Conservation (phyloP, 257 asterid species). For the Lantana camara region DNA sequence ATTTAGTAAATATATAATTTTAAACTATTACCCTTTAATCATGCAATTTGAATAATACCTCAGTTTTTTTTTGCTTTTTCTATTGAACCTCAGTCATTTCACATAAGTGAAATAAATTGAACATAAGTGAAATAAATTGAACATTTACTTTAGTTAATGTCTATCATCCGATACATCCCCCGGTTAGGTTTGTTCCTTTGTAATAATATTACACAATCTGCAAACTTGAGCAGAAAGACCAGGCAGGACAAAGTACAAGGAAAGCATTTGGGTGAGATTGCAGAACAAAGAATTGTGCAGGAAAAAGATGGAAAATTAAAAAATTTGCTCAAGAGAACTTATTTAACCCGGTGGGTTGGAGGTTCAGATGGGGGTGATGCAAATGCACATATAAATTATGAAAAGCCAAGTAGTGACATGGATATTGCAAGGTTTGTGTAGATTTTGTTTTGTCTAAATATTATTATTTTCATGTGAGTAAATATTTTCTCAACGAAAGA, state of each 20-base stretch:
- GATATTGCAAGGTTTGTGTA: conserved; percentile 73
- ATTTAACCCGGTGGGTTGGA: conserved; percentile 75
- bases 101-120: too few species aligned
- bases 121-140: too few species aligned
- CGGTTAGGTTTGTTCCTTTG: not conserved
- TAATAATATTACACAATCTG: not conserved
- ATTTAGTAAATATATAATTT: too few species aligned
- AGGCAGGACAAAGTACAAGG: conserved; percentile 44
- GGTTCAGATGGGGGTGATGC: conserved; percentile 52
- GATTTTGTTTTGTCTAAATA: conserved; percentile 3
- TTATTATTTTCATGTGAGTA: too few species aligned
- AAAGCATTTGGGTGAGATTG: conserved; percentile 37
- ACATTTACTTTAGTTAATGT: too few species aligned
- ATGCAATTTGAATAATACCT: too few species aligned
- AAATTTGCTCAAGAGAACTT: conserved; percentile 62
- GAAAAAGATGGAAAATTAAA: conserved; percentile 81
- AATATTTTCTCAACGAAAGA: too few species aligned
- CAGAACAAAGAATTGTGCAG: conserved; percentile 41
- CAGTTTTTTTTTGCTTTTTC: too few species aligned
- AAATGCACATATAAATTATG: conserved; percentile 41
- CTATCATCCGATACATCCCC: too few species aligned
- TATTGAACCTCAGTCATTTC: too few species aligned
- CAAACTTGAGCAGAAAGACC: conserved; percentile 47
- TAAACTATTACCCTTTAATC: too few species aligned
- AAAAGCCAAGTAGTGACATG: conserved; percentile 45